Evolutionary conservation across 768 basidiomycete species (phyloP).

Genomic region (Auricularia sp.): DNA sequence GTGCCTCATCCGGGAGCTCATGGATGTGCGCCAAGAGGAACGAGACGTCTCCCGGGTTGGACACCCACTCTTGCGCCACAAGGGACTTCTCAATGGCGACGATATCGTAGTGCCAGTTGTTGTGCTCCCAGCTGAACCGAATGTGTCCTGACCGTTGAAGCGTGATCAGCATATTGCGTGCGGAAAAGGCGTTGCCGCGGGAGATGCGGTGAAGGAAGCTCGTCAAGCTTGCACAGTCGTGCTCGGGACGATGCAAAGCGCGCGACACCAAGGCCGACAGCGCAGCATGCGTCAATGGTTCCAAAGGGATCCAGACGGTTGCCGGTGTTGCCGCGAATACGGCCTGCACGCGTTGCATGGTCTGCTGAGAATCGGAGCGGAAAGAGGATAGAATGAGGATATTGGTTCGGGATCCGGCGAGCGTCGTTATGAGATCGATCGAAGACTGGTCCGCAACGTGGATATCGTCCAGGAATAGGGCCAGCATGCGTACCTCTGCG

Average conservation of each 20-base stretch:
- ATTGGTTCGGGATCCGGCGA: conserved; percentile 54
- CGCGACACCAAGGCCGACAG: conserved; percentile 51
- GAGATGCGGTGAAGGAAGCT: conserved; percentile 47
- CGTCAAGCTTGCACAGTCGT: conserved; percentile 44
- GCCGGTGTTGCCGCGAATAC: conserved; percentile 51
- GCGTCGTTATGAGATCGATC: conserved; percentile 52
- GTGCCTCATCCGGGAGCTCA: conserved; percentile 52
- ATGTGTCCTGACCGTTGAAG: conserved; percentile 57
- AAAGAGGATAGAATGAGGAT: conserved; percentile 56
- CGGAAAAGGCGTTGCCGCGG: conserved; percentile 61
- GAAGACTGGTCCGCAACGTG: conserved; percentile 68
- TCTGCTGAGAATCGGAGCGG: conserved; percentile 2
- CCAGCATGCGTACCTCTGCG: conserved; percentile 59
- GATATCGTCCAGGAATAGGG: conserved; percentile 61
- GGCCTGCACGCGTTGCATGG: conserved; percentile 23
- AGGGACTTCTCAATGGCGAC: conserved; percentile 44
- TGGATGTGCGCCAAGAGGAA: conserved; percentile 51
- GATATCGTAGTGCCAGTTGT: conserved; percentile 60
- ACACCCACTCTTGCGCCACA: conserved; percentile 35
- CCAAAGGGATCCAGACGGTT: conserved; percentile 57
- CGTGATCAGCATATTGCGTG: conserved; percentile 51
- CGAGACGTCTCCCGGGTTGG: conserved; percentile 52
- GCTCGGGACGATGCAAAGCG: conserved; percentile 48
- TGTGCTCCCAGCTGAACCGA: conserved; percentile 51
- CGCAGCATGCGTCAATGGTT: conserved; percentile 47